These are phyloP conservation scores for Volvox africanus DNA, from an alignment of 139 green algal genomes.

Conservation along the genomic window DNA sequence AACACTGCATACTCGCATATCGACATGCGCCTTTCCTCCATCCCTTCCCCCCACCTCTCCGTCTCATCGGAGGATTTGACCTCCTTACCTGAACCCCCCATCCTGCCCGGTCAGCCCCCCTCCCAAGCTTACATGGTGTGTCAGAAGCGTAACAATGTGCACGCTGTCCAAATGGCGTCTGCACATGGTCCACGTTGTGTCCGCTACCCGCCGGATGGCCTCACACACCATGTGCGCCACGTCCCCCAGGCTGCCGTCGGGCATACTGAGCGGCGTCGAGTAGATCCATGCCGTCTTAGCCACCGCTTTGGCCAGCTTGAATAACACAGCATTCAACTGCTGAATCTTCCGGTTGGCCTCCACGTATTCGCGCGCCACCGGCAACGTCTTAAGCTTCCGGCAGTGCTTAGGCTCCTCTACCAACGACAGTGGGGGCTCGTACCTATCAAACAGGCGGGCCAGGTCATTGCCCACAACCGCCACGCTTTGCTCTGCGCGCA, in stretches of 20 bases:
- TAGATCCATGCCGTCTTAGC: slow-evolving; percentile 51
- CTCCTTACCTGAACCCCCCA: not conserved
- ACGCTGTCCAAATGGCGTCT: slow-evolving; percentile 43
- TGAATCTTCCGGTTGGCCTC: slow-evolving; percentile 44
- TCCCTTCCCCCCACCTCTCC: too few relatives aligned
- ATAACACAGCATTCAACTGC: slow-evolving; percentile 42
- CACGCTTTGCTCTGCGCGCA: slow-evolving; percentile 21
- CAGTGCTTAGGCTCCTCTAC: slow-evolving; percentile 44
- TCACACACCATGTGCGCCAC: slow-evolving; percentile 46
- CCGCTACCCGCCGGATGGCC: slow-evolving; percentile 32
- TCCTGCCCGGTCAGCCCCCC: not conserved
- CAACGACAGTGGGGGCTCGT: slow-evolving; percentile 44
- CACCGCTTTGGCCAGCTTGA: slow-evolving; percentile 45
- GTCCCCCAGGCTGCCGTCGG: slow-evolving; percentile 24
- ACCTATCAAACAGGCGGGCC: slow-evolving; percentile 22
- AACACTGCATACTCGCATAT: too few relatives aligned
- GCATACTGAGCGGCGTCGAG: slow-evolving; percentile 37
- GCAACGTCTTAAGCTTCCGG: slow-evolving; percentile 43
- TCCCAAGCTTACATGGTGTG: slow-evolving; percentile 29
- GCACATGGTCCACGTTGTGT: slow-evolving; percentile 45
- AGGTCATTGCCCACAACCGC: slow-evolving; percentile 48
- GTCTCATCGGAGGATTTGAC: too few relatives aligned
- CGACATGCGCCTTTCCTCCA: too few relatives aligned
- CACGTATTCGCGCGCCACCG: slow-evolving; percentile 39
- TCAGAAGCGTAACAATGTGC: slow-evolving; percentile 46